Evolutionary conservation across 371 early-diverging fungal genomes (phyloP).

Genomic region (Chytridium lagenaria): DNA sequence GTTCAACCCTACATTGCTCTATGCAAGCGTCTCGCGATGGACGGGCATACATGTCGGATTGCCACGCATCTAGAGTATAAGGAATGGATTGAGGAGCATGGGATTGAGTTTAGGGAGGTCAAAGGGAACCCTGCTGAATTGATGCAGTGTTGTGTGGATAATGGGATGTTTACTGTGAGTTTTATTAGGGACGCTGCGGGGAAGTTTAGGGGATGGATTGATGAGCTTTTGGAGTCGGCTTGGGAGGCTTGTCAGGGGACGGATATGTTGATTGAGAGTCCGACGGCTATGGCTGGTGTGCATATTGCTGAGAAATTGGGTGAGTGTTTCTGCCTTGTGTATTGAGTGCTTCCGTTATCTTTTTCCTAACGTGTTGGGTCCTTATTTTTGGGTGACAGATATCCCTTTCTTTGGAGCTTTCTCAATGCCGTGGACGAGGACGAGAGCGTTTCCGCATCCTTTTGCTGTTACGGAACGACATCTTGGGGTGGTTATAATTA

Average conservation of each 20-base stretch:
- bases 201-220: constrained; percentile 79
- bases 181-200: constrained; percentile 67
- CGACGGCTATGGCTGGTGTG: constrained; percentile 76
- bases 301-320: constrained; percentile 78
- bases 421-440: constrained; percentile 87
- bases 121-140: constrained; percentile 75
- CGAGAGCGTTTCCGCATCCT: constrained; percentile 80
- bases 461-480: constrained; percentile 73
- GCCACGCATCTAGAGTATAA: constrained; percentile 79
- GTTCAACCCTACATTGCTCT: constrained; percentile 87
- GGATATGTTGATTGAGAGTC: constrained; percentile 77
- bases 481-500: constrained; percentile 77
- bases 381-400: too few species aligned
- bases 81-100: constrained; percentile 77
- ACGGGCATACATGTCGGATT: constrained; percentile 78
- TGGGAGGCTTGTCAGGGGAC: constrained; percentile 79
- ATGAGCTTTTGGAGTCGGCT: constrained; percentile 68
- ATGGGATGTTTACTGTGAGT: constrained; percentile 75
- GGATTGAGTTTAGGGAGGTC: constrained; percentile 74
- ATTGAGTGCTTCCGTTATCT: constrained; percentile 27
- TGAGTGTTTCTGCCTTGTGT: neutral
- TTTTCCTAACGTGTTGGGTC: constrained; percentile 8
- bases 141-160: constrained; percentile 78
- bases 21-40: constrained; percentile 72
- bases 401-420: constrained; percentile 79